Percentiles rank a stretch among this genome's conserved stretches.
These are phyloP conservation scores for Dactylella cylindrospora DNA, from an alignment of 2,329 filamentous ascomycete species.

Conservation along the genomic window DNA sequence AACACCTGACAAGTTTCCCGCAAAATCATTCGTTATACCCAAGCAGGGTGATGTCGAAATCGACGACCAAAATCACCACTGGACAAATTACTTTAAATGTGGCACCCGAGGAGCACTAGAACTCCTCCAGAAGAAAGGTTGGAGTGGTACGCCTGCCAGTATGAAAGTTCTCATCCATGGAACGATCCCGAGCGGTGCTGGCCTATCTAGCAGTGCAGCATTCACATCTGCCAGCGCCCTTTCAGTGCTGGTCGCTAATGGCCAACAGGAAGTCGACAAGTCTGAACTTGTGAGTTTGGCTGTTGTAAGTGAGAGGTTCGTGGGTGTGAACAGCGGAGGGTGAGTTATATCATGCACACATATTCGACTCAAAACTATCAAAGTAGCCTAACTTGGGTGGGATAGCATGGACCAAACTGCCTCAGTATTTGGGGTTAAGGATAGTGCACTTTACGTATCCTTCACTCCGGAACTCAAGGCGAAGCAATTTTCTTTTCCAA, in stretches of 20 bases:
- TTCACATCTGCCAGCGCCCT: conserved; percentile 89
- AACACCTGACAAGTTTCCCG: conserved; percentile 71
- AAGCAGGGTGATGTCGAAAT: conserved; percentile 68
- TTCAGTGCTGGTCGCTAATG: conserved; percentile 83
- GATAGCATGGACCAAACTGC: conserved; percentile 92
- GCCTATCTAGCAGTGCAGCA: conserved; percentile 88
- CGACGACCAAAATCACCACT: conserved; percentile 81
- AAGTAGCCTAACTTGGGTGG: background rate
- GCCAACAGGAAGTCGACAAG: conserved; percentile 77
- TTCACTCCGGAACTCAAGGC: conserved; percentile 79
- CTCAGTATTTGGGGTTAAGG: conserved; percentile 86
- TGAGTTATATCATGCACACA: conserved; percentile 53
- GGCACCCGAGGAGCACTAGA: conserved; percentile 80
- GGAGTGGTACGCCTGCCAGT: conserved; percentile 67
- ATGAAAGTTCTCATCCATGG: conserved; percentile 91
- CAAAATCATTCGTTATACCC: conserved; percentile 72
- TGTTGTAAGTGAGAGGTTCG: conserved; percentile 88
- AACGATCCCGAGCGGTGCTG: conserved; percentile 86
- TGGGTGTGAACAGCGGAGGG: conserved; percentile 96
- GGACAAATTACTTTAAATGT: conserved; percentile 98
- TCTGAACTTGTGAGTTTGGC: conserved; percentile 88
- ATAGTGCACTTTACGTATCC: conserved; percentile 83
- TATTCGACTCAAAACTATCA: background rate
- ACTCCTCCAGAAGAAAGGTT: conserved; percentile 68
- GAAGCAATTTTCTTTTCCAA: conserved; percentile 76